A percentile compares a stretch with the other conserved stretches of the same genome.
phyloP scores from a whole-genome alignment of 805 yeast genomes.

The Clavispora asparagi region DNA sequence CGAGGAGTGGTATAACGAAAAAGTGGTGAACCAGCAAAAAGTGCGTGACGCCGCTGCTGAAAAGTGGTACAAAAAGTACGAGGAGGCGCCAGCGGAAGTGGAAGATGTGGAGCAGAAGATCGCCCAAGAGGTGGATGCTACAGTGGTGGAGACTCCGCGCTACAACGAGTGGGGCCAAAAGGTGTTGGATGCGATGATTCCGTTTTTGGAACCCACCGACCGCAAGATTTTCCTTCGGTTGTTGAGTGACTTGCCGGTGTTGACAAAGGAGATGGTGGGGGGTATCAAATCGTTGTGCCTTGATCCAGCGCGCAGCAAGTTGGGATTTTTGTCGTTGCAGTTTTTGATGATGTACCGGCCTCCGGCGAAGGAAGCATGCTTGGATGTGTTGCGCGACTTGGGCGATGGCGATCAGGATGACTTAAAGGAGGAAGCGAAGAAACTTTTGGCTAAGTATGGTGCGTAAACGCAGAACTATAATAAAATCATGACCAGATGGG shows the following conservation, averaged over 20 bases:
- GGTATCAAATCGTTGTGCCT: conserved; percentile 69
- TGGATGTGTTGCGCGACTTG: conserved; percentile 45
- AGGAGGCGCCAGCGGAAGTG: conserved; percentile 12
- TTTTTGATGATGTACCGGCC: conserved; percentile 87
- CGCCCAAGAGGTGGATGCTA: conserved; percentile 11
- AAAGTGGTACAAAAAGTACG: conserved; percentile 11
- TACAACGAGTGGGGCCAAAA: conserved; percentile 69
- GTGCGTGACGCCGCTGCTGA: conserved; percentile 15
- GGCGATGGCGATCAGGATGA: conserved; percentile 43
- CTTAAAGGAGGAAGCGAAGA: conserved; percentile 41
- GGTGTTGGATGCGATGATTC: conserved; percentile 73
- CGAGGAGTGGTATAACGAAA: conserved; percentile 85
- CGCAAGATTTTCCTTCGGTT: conserved; percentile 75
- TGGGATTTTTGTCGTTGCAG: conserved; percentile 81
- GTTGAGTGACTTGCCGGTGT: conserved; percentile 79
- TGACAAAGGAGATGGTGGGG: conserved; percentile 56
- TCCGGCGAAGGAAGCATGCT: conserved; percentile 59
- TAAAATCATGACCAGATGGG: neutral
- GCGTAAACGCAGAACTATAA: neutral
- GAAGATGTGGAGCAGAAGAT: conserved; percentile 14
- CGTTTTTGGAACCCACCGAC: conserved; percentile 78
- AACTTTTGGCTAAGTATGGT: conserved; percentile 43
- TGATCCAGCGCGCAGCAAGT: conserved; percentile 76
- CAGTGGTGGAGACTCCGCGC: conserved; percentile 32
- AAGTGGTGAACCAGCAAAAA: conserved; percentile 32